Base-by-base conservation (phyloP, 768 basidiomycete genomes). In the Nevesoporus exiguus region DNA sequence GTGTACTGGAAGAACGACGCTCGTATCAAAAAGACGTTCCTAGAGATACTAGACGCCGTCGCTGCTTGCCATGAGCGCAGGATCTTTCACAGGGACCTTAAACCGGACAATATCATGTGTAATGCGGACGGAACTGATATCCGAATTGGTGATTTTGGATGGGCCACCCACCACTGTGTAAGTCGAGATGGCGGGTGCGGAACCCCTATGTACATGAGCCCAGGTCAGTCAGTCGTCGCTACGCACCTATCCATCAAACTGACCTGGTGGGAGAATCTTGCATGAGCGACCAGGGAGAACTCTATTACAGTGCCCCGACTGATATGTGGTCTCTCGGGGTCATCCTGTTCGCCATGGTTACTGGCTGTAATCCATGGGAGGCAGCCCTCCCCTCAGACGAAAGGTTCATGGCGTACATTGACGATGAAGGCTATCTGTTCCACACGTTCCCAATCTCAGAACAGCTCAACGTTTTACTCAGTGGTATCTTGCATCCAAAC, bases 321-420 rank as follows among this genome's bases (percentile, higher is more conserved):
- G 86, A 88, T 60, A 76, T 86, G 54, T 88, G 87, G 87, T 77
- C 86, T 5, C 70, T 88, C 13, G 86, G 85, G n/a, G 77, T 95
- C 52, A 88, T 95, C 56, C 80, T 94, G 48, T 80, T 86, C 62
- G 92, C 90, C 70, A 82, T 95, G 74, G 82, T 88, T 34, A 85
- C 84, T 52, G 83, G 83, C 5, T 0, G 25, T 19, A 29, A 47
- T 7, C 51, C 60, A 21, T 58, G 57, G 59, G 22, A 36, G 2
- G 42, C 9, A 24, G 40, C 57, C 9, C 19, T 37, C 1, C 45
- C 31, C 8, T 48, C 54, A 5, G 54, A 59, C 27, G 22, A 19
- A 14, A 36, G 31, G 2, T 59, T 41, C 33, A 22, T 2, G 36
- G 46, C 34, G 1, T 61, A 51, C 21, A 6, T 61, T 0, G 15